Conservation (phyloP, 2,329 filamentous ascomycete species). For the Ascochyta viciae-villosae region DNA sequence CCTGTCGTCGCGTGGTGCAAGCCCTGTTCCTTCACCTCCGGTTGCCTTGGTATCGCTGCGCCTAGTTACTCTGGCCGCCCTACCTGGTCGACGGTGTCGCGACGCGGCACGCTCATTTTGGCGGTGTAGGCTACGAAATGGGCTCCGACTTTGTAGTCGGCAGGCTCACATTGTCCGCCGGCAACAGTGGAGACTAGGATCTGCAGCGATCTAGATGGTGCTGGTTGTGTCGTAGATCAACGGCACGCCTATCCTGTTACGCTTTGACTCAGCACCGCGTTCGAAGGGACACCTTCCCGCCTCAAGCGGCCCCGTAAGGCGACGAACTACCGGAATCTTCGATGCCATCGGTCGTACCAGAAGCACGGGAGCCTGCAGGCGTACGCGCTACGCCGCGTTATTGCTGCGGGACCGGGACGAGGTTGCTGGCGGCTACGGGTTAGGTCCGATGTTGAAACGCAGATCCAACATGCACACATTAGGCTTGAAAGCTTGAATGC, state of each 20-base stretch:
- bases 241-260: slow-evolving; percentile 28
- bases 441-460: slow-evolving; percentile 45
- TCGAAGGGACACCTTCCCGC: slow-evolving; percentile 18
- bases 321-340: slow-evolving; percentile 17
- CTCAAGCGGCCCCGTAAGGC: slow-evolving; percentile 23
- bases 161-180: slow-evolving; percentile 33
- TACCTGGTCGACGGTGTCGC: slow-evolving; percentile 12
- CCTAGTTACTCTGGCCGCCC: slow-evolving; percentile 19
- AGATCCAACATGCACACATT: slow-evolving; percentile 41
- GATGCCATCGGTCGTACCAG: slow-evolving; percentile 17
- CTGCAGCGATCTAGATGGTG: slow-evolving; percentile 25
- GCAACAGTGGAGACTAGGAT: slow-evolving; percentile 20
- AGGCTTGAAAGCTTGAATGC: slow-evolving; percentile 45
- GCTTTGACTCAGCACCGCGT: slow-evolving; percentile 20
- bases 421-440: slow-evolving; percentile 45
- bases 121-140: slow-evolving; percentile 18
- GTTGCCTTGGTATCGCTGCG: slow-evolving; percentile 18
- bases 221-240: slow-evolving; percentile 34
- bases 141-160: slow-evolving; percentile 24
- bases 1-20: slow-evolving; percentile 43
- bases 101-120: slow-evolving; percentile 26
- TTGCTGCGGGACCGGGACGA: slow-evolving; percentile 32
- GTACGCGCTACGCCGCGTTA: slow-evolving; percentile 36
- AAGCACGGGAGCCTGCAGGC: slow-evolving; percentile 27
- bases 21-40: slow-evolving; percentile 27